A percentile compares a stretch with the other conserved stretches of the same genome.
Conservation (phyloP, 2,329 filamentous ascomycete genomes). For the Nothomitra cinnamomea region DNA sequence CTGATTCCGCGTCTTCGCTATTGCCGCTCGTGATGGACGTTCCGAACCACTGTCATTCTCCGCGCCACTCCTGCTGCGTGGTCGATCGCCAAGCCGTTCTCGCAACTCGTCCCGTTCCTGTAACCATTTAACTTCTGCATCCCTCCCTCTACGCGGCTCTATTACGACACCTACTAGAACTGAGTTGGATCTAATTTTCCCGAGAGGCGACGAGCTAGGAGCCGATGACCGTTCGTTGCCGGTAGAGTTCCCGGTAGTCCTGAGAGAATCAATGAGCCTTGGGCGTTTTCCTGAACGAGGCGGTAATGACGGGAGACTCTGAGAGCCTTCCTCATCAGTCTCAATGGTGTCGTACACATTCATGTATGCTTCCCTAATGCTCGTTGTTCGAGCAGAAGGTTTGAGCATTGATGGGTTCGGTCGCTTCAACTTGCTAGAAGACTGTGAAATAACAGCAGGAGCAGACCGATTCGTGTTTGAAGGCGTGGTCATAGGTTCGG, state of each 20-base stretch:
- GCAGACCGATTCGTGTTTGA: neutral
- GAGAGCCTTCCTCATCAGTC: neutral
- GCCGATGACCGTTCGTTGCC: neutral
- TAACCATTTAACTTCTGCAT: neutral
- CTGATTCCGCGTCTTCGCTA: neutral
- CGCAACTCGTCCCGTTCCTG: neutral
- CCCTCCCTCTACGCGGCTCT: neutral
- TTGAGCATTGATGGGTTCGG: neutral
- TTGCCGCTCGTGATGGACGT: neutral
- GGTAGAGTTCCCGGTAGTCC: neutral
- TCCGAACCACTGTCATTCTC: neutral
- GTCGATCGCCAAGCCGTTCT: too few relatives aligned
- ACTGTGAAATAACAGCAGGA: neutral
- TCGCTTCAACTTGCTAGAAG: neutral
- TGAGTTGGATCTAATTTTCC: neutral
- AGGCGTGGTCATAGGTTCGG: neutral
- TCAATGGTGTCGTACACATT: conserved; percentile 1
- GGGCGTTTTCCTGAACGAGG: neutral
- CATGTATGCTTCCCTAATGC: neutral
- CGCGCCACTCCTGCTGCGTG: neutral
- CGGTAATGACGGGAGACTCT: neutral
- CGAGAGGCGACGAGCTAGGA: neutral
- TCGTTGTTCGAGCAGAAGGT: neutral
- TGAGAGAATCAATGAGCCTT: neutral
- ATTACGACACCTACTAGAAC: neutral